These are phyloP conservation scores for Podila verticillata DNA, from an alignment of 192 early-diverging fungal species.

Conservation along the genomic window DNA sequence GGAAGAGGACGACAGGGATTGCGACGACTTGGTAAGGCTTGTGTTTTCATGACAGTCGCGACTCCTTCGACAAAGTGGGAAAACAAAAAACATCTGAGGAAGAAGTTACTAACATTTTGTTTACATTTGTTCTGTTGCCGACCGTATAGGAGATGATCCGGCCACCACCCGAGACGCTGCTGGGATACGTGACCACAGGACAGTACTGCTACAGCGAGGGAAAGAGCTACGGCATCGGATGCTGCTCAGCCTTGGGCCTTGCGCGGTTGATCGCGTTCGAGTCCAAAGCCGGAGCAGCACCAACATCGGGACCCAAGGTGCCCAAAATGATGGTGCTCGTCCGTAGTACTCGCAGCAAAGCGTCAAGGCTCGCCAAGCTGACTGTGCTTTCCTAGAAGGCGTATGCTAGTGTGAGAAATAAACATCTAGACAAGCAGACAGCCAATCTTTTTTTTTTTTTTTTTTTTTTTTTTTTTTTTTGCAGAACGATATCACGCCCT, in stretches of 20 bases:
- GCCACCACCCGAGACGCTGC: conserved; percentile 42
- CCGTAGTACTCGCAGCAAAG: conserved; percentile 56
- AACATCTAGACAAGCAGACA: too few relatives aligned
- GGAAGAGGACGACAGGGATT: conserved; percentile 20
- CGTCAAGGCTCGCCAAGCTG: conserved; percentile 60
- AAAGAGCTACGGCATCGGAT: conserved; percentile 70
- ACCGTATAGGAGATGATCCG: conserved; percentile 50
- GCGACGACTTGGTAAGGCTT: conserved; percentile 26
- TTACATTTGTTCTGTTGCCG: background rate
- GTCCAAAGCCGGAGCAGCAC: conserved; percentile 24
- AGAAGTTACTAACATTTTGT: background rate
- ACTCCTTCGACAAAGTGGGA: background rate
- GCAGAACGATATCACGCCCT: too few relatives aligned
- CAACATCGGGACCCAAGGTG: conserved; percentile 8
- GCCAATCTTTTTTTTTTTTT: too few relatives aligned
- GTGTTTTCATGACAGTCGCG: background rate
- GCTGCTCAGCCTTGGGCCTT: conserved; percentile 63
- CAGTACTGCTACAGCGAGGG: conserved; percentile 72
- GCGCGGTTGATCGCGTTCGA: conserved; percentile 52
- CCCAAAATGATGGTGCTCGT: conserved; percentile 60
- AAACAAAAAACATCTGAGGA: too few relatives aligned
- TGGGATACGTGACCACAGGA: conserved; percentile 81
- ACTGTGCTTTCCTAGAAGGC: conserved; percentile 30
- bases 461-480: too few relatives aligned
- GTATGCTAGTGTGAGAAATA: too few relatives aligned